A percentile compares a stretch with the other conserved stretches of the same genome.
Evolutionary conservation across 164 flowering plant genomes (phyloP).

Genomic region (Houttuynia cordata): DNA sequence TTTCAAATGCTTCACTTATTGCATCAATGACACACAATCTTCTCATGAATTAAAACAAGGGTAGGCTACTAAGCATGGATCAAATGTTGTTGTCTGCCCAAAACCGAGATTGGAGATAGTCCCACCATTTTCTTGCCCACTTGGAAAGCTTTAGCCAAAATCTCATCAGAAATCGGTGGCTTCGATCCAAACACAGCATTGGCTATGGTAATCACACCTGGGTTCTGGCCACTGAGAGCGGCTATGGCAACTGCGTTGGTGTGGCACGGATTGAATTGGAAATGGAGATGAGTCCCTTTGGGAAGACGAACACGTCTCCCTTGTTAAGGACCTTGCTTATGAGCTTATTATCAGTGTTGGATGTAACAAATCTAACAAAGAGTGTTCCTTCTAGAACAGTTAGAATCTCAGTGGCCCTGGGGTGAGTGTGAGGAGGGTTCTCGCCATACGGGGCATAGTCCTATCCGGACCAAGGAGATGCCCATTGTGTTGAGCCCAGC

Average conservation of each 20-base stretch:
- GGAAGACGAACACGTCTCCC: conserved; percentile 7
- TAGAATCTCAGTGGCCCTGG: conserved; percentile 5
- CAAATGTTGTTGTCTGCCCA: too few species aligned
- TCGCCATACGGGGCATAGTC: conserved; percentile 1
- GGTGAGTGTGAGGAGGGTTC: conserved; percentile 5
- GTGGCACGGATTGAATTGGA: not conserved
- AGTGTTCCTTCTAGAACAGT: conserved; percentile 3
- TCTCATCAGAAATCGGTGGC: not conserved
- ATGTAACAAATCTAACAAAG: conserved; percentile 1
- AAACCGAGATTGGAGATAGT: not conserved
- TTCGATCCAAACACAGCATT: conserved; percentile 2
- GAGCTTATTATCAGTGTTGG: conserved; percentile 5
- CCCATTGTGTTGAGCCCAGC: conserved; percentile 7
- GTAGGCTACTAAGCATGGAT: too few species aligned
- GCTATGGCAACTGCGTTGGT: not conserved
- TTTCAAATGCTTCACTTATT: too few species aligned
- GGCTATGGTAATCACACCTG: conserved; percentile 1
- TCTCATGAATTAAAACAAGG: too few species aligned
- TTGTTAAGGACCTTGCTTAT: not conserved
- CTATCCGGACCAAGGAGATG: conserved; percentile 6
- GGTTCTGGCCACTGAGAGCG: conserved; percentile 4
- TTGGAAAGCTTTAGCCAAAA: conserved; percentile 4
- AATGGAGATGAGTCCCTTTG: conserved; percentile 7
- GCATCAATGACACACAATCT: too few species aligned
- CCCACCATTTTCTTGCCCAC: not conserved